Conservation (phyloP, 305 asterid species). For the Fraxinus paxiana region DNA sequence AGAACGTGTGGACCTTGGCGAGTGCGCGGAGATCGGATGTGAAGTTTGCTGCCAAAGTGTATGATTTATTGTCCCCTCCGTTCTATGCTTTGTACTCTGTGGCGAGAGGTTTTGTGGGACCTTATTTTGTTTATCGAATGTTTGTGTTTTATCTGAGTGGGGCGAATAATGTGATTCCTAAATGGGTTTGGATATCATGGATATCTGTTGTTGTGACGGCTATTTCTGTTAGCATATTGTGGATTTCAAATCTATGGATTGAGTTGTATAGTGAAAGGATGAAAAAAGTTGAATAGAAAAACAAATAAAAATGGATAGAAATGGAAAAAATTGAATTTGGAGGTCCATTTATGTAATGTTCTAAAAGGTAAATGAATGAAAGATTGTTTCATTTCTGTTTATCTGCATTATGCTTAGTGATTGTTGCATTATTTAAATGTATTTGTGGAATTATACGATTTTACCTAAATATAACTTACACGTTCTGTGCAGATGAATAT, state of each 20-base stretch:
- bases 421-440: neutral
- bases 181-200: constrained; percentile 89
- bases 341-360: constrained; percentile 21
- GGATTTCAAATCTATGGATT: constrained; percentile 77
- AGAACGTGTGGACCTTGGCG: constrained; percentile 87
- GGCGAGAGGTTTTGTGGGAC: constrained; percentile 73
- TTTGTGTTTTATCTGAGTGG: constrained; percentile 53
- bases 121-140: constrained; percentile 68
- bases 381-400: constrained; percentile 16
- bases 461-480: neutral
- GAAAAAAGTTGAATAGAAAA: constrained; percentile 34
- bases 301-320: constrained; percentile 39
- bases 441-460: neutral
- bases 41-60: constrained; percentile 57
- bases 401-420: neutral
- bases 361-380: constrained; percentile 18
- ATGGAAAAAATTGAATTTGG: neutral
- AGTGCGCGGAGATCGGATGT: constrained; percentile 54
- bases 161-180: constrained; percentile 64
- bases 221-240: constrained; percentile 71
- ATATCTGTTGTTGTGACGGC: constrained; percentile 59
- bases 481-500: neutral
- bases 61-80: constrained; percentile 60
- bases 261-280: constrained; percentile 52
- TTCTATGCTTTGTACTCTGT: constrained; percentile 72